phyloP scores from a whole-genome alignment of 495 filamentous ascomycete species.

The Ascodesmis nigricans region DNA sequence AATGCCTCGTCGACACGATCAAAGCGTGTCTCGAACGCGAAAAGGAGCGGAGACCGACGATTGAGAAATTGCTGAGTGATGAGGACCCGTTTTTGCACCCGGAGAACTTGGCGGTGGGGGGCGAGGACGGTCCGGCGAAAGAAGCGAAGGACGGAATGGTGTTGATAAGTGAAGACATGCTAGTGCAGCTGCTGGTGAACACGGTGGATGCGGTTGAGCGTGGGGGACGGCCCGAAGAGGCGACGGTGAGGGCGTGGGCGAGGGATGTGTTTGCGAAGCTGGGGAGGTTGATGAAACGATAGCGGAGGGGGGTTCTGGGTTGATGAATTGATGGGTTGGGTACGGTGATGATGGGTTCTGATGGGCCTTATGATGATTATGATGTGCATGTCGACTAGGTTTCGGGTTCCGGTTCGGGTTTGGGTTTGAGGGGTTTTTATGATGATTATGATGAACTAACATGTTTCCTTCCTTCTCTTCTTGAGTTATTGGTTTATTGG shows the following conservation, averaged over 20 bases:
- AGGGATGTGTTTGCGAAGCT: constrained; percentile 19
- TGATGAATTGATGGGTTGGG: too few relatives aligned
- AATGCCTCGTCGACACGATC: constrained; percentile 47
- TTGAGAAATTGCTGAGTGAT: constrained; percentile 47
- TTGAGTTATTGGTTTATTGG: too few relatives aligned
- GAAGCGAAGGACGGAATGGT: constrained; percentile 32
- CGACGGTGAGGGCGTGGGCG: constrained; percentile 40
- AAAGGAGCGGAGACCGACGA: constrained; percentile 51
- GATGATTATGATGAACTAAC: too few relatives aligned
- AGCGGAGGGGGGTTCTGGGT: not conserved
- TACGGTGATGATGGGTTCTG: too few relatives aligned
- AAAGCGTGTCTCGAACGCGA: constrained; percentile 63
- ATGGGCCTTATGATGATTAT: too few relatives aligned
- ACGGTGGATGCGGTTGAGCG: constrained; percentile 43
- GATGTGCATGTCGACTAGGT: too few relatives aligned
- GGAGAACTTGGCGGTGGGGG: too few relatives aligned
- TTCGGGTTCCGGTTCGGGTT: too few relatives aligned
- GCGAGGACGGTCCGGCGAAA: too few relatives aligned
- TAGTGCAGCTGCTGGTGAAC: constrained; percentile 40
- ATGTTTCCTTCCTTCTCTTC: too few relatives aligned
- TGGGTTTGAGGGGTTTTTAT: too few relatives aligned
- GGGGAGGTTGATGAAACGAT: constrained; percentile 11
- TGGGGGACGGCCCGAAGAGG: constrained; percentile 34
- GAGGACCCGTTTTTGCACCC: constrained; percentile 69
- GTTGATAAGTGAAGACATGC: constrained; percentile 38